Conservation (phyloP, 2,329 filamentous ascomycete genomes). For the Byssoonygena ceratinophila region DNA sequence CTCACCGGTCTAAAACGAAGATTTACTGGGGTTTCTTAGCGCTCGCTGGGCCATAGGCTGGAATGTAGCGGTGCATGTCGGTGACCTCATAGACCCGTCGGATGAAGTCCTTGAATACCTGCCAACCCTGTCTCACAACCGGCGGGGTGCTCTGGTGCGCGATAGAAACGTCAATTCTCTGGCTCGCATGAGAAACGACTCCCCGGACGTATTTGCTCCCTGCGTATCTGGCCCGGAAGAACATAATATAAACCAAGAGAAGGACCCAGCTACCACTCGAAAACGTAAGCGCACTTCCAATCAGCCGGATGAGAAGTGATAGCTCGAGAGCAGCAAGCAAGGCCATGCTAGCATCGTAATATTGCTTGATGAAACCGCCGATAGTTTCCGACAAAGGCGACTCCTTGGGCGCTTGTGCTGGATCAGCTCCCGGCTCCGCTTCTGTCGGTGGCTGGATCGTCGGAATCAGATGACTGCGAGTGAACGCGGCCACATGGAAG, state of each 20-base stretch:
- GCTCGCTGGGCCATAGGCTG: constrained; percentile 32
- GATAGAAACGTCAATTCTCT: constrained; percentile 68
- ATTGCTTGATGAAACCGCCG: constrained; percentile 89
- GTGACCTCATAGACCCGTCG: constrained; percentile 69
- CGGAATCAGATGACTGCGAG: constrained; percentile 83
- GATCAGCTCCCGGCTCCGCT: constrained; percentile 44
- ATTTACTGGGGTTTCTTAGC: constrained; percentile 42
- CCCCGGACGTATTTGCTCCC: constrained; percentile 91
- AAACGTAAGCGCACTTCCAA: constrained; percentile 75
- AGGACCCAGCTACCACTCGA: constrained; percentile 85
- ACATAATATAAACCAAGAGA: constrained; percentile 72
- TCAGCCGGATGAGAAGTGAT: constrained; percentile 69
- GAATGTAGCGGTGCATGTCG: constrained; percentile 63
- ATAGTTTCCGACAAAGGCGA: constrained; percentile 68
- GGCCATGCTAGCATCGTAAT: constrained; percentile 94
- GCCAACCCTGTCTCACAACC: constrained; percentile 67
- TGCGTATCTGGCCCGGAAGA: constrained; percentile 78
- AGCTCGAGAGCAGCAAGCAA: constrained; percentile 85
- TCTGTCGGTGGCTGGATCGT: constrained; percentile 60
- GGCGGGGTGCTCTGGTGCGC: constrained; percentile 82
- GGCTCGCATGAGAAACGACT: constrained; percentile 60
- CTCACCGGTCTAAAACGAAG: background rate
- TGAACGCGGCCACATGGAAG: constrained; percentile 97
- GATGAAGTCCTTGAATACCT: constrained; percentile 59
- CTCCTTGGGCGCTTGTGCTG: constrained; percentile 39